A percentile compares a stretch with the other conserved stretches of the same genome.
Evolutionary conservation across 257 asterid genomes (phyloP).

Genomic region (Verbascum thapsus): DNA sequence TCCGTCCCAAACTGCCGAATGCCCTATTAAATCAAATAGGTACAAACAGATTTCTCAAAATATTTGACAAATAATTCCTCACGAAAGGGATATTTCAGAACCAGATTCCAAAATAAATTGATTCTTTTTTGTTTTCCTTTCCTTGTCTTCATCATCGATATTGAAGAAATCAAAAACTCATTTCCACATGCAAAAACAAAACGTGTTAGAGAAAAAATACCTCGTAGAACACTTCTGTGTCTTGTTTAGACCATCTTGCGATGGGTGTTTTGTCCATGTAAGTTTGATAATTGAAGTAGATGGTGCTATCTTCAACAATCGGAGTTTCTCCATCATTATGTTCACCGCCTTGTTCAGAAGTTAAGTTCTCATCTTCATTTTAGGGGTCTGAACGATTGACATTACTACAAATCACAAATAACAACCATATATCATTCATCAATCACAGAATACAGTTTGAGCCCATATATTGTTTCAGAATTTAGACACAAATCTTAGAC

Average conservation of each 20-base stretch:
- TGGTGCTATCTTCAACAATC: constrained; percentile 44
- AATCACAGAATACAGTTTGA: background rate
- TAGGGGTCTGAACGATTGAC: constrained; percentile 41
- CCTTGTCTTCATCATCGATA: background rate
- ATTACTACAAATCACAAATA: constrained; percentile 46
- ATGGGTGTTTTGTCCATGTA: constrained; percentile 72
- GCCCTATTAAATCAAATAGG: constrained; percentile 45
- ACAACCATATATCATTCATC: constrained; percentile 10
- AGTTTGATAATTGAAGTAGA: constrained; percentile 73
- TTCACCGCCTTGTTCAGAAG: constrained; percentile 40
- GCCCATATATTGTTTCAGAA: background rate
- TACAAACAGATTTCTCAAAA: background rate
- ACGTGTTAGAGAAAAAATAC: constrained; percentile 38
- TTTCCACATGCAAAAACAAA: background rate
- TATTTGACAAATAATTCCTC: constrained; percentile 5
- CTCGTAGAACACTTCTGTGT: constrained; percentile 86
- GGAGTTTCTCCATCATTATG: constrained; percentile 40
- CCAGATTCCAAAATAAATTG: background rate
- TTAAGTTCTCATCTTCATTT: constrained; percentile 43
- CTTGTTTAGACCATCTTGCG: constrained; percentile 81
- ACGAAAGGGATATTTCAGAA: constrained; percentile 7
- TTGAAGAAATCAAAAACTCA: constrained; percentile 12
- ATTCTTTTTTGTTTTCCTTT: no score
- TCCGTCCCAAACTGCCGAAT: constrained; percentile 85
- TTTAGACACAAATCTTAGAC: background rate